phyloP scores from a whole-genome alignment of 768 basidiomycete genomes.

The Candolleomyces efflorescens region DNA sequence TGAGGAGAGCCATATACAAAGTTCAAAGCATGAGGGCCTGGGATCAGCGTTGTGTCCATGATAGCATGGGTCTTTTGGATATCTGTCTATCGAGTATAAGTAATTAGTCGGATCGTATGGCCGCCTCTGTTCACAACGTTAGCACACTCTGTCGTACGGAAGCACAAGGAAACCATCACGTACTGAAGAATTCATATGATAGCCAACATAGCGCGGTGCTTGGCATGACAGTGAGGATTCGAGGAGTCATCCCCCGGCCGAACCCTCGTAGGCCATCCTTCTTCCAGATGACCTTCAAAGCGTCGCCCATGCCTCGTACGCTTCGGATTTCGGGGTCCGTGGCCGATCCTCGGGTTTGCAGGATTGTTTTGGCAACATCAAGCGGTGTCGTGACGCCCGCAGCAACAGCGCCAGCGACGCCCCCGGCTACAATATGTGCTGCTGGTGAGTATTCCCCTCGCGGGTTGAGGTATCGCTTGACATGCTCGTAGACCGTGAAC shows the following conservation, averaged over 20 bases:
- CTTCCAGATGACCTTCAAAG: conserved; percentile 82
- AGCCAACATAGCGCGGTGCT: conserved; percentile 97
- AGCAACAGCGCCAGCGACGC: conserved; percentile 88
- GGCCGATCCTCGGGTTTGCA: conserved; percentile 95
- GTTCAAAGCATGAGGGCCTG: not conserved
- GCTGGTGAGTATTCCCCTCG: conserved; percentile 84
- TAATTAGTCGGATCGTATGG: conserved; percentile 49
- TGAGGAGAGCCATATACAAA: not conserved
- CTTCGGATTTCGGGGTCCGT: conserved; percentile 79
- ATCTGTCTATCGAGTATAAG: conserved; percentile 2
- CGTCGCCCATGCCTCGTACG: conserved; percentile 81
- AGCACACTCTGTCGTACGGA: conserved; percentile 6
- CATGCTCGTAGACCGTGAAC: conserved; percentile 92
- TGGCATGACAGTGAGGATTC: conserved; percentile 93
- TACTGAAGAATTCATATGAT: conserved; percentile 98
- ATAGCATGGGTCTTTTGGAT: not conserved
- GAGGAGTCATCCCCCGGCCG: conserved; percentile 80
- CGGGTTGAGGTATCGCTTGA: conserved; percentile 86
- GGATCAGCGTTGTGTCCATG: not conserved
- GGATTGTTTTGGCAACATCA: conserved; percentile 95
- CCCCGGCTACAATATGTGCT: conserved; percentile 90
- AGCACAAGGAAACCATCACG: conserved; percentile 30
- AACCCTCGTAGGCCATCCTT: conserved; percentile 87
- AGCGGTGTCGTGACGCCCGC: conserved; percentile 95
- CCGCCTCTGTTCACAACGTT: conserved; percentile 44